phyloP scores from a whole-genome alignment of 495 filamentous ascomycete genomes.

The Aspergillus affinis region DNA sequence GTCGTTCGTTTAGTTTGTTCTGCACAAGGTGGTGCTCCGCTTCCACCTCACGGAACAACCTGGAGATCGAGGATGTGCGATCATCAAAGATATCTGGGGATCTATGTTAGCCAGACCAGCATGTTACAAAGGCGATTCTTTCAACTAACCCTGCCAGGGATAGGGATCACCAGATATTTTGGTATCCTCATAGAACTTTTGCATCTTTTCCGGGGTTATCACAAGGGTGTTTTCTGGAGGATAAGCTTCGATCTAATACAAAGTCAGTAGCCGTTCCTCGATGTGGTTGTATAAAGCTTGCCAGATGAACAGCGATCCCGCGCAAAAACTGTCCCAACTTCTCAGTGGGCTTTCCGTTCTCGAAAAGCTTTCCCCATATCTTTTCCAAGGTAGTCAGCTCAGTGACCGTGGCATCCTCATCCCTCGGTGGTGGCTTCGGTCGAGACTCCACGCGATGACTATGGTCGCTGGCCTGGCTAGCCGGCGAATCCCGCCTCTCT shows the following conservation, averaged over 20 bases:
- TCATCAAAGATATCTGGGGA: slow-evolving; percentile 52
- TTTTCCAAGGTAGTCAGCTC: slow-evolving; percentile 63
- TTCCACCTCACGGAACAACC: slow-evolving; percentile 71
- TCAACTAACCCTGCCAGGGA: slow-evolving; percentile 59
- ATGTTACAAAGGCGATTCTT: not conserved
- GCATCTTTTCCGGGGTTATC: slow-evolving; percentile 79
- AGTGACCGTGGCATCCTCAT: slow-evolving; percentile 44
- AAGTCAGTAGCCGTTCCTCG: slow-evolving; percentile 21
- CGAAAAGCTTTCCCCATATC: slow-evolving; percentile 78
- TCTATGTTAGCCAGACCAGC: not conserved
- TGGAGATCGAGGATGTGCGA: slow-evolving; percentile 58
- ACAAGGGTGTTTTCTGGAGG: slow-evolving; percentile 71
- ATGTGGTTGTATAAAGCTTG: slow-evolving; percentile 37
- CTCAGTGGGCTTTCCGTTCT: slow-evolving; percentile 64
- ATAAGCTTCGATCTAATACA: slow-evolving; percentile 70
- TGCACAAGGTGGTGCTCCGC: slow-evolving; percentile 85
- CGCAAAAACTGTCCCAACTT: slow-evolving; percentile 71
- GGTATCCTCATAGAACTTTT: slow-evolving; percentile 71
- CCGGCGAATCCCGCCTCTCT: slow-evolving; percentile 28
- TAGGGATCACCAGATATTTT: slow-evolving; percentile 61
- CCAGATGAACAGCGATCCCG: slow-evolving; percentile 76
- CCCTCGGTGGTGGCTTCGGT: slow-evolving; percentile 44
- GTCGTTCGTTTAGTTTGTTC: slow-evolving; percentile 52
- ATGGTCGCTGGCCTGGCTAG: slow-evolving; percentile 38
- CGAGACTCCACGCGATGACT: slow-evolving; percentile 31